Conservation (phyloP, 2,329 filamentous ascomycete genomes). For the Penicillium sp. region DNA sequence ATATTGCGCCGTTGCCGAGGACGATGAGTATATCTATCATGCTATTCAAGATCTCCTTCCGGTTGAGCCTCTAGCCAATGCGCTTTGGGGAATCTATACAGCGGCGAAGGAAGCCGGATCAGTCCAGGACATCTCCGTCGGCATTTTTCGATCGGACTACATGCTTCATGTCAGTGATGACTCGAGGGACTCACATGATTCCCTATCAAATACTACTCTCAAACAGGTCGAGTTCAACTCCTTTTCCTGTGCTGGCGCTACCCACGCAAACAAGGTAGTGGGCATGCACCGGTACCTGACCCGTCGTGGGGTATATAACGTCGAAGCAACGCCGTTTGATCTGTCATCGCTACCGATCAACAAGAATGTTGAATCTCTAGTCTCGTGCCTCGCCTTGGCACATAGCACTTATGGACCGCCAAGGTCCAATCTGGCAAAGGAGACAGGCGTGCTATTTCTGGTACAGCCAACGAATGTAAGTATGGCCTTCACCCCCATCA, state of each 20-base stretch:
- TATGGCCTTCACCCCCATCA: not conserved
- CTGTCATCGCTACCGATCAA: conserved; percentile 31
- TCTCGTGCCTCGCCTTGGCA: conserved; percentile 32
- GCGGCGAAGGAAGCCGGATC: conserved; percentile 30
- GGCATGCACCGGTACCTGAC: conserved; percentile 44
- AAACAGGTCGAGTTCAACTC: conserved; percentile 53
- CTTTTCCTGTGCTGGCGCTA: conserved; percentile 44
- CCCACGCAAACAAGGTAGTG: conserved; percentile 41
- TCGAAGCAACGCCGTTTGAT: conserved; percentile 4
- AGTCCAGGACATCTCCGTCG: conserved; percentile 35
- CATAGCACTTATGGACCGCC: conserved; percentile 34
- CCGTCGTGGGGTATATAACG: conserved; percentile 24
- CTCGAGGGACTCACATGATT: not conserved
- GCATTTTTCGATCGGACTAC: conserved; percentile 48
- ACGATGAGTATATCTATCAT: conserved; percentile 39
- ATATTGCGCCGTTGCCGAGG: conserved; percentile 51
- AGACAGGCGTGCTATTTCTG: conserved; percentile 43
- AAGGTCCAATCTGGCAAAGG: conserved; percentile 8
- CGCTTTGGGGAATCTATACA: conserved; percentile 41
- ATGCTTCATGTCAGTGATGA: conserved; percentile 38
- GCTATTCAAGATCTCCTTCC: conserved; percentile 34
- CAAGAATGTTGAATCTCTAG: conserved; percentile 33
- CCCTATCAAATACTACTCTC: conserved; percentile 19
- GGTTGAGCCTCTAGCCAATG: conserved; percentile 35
- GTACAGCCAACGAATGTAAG: conserved; percentile 44